Percentiles rank a stretch among this genome's conserved stretches.
phyloP scores from a whole-genome alignment of 495 filamentous ascomycete genomes.

The Hypoxylon intermedium region DNA sequence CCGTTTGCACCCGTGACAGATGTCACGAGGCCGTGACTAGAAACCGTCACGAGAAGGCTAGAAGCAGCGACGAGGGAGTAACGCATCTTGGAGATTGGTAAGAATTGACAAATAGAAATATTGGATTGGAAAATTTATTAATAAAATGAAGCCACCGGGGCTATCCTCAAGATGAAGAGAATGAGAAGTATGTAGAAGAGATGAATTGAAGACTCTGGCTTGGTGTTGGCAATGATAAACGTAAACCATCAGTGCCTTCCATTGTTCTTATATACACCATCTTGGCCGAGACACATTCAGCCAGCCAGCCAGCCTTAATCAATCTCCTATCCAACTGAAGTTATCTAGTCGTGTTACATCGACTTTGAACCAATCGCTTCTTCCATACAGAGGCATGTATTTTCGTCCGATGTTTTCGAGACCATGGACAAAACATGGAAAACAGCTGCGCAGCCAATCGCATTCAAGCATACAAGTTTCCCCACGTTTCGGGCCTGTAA shows the following conservation, averaged over 20 bases:
- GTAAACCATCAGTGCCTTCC: no score
- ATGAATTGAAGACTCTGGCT: constrained; percentile 8
- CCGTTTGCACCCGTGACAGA: constrained; percentile 61
- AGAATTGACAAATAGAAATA: constrained; percentile 4
- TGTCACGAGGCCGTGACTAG: constrained; percentile 59
- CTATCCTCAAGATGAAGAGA: constrained; percentile 20
- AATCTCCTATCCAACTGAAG: not conserved
- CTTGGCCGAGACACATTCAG: not conserved
- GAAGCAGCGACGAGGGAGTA: constrained; percentile 37
- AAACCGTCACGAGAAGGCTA: constrained; percentile 39
- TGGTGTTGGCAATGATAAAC: constrained; percentile 9
- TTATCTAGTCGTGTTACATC: not conserved
- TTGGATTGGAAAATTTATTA: constrained; percentile 7
- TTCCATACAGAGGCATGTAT: not conserved
- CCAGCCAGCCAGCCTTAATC: not conserved
- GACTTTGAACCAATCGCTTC: constrained; percentile 8
- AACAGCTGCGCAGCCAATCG: constrained; percentile 25
- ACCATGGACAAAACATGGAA: constrained; percentile 26
- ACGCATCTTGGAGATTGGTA: constrained; percentile 42
- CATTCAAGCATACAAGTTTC: constrained; percentile 13
- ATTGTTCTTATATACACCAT: constrained; percentile 36
- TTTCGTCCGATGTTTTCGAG: constrained; percentile 31
- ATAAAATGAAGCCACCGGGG: constrained; percentile 35
- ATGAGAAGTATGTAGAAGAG: constrained; percentile 6
- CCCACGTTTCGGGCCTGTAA: constrained; percentile 21